Base-by-base conservation (phyloP, 805 yeast species). In the Teunomyces lycoperdinae region DNA sequence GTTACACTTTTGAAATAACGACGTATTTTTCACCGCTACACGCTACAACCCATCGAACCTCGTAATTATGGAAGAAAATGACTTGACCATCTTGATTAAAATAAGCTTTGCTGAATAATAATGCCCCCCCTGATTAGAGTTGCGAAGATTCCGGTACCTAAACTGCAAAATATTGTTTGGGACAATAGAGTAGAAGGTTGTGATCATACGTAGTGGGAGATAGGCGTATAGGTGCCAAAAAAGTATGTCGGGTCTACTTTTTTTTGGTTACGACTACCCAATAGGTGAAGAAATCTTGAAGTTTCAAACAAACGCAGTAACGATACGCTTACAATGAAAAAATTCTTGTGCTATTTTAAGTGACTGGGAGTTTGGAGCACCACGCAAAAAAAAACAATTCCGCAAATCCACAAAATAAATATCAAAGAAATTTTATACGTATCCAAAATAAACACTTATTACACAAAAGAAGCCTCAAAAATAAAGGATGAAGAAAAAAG, bases 61-160 rank as follows among this genome's bases (percentile, higher is more conserved):
- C 39, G 39, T 35, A 35, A 35, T 35, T 35, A 35, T 35, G 13
- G n/a, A 20, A 20, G 20, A 11, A 35, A 20, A 35, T 17, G 28
- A 13, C 39, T 20, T n/a, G 26, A 26, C 30, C 29, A 38, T 38
- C 27, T 17, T 26, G 41, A 38, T 38, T 38, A 38, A 38, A 38
- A 38, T 38, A 38, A 38, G 41, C 30, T 38, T 38, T 17, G 27
- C 27, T 26, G 39, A 17, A 35, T 38, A 20, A 38, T 20, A 38
- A 24, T 26, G 26, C 30, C 11, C 11, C 11, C 30, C 13, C 41
- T 11, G 41, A 35, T 35, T 35, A 35, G 20, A 35, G 30, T 38
- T 38, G 30, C 9, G 16, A 17, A n/a, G 14, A 13, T 14, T 33
- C 20, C 24, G 41, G 13, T n/a, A 38, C 9, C 10, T 38, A 38